Base-by-base conservation (phyloP, 2,329 filamentous ascomycete genomes). In the Pseudocercospora cruenta region DNA sequence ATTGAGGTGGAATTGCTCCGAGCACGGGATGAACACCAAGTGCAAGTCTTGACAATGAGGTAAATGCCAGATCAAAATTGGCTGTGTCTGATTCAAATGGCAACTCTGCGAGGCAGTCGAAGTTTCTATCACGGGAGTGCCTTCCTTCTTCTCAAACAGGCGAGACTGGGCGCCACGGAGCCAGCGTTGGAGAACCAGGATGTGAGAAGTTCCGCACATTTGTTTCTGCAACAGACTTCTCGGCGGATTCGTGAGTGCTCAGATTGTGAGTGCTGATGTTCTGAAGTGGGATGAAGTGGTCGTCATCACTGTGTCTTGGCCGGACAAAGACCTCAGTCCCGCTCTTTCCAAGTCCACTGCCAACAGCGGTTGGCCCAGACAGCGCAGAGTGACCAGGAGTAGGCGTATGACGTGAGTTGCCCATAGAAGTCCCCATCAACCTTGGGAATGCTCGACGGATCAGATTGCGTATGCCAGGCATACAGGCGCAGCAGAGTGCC, bases 261-360 rank as follows among this genome's bases (percentile, higher is more conserved):
- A 87, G 79, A 65, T 82, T 82, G 14, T 83, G 75, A 65, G 91
- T 85, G 67, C 94, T 81, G 60, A 93, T 79, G 75, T 93, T 63
- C 21, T 70, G 21, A 5, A 68, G 64, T 2, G 68, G 68, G 33
- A 70, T 68, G 59, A 70, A 70, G 62, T 68, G 47, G 24, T 51
- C 66, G 33, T 70, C 68, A 16, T 70, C 68, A 45, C 62, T 65
- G 64, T 70, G 54, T 43, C 66, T 57, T 3, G 63, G 66, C 24
- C 66, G 36, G 21, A 68, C 63, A 21, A 28, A 68, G 43, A 70
- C 55, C 7, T 66, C 61, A 2, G 63, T 39, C 16, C 55, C 64
- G 10, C 61, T 60, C 22, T 68, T 66, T 24, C 64, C 58, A n/a
- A 59, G n/a, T 4, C 63, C 64, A 45, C 61, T 67, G 45, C 39